Evolutionary conservation across 371 early-diverging fungal genomes (phyloP).

Genomic region (Rhizopus microsporus): DNA sequence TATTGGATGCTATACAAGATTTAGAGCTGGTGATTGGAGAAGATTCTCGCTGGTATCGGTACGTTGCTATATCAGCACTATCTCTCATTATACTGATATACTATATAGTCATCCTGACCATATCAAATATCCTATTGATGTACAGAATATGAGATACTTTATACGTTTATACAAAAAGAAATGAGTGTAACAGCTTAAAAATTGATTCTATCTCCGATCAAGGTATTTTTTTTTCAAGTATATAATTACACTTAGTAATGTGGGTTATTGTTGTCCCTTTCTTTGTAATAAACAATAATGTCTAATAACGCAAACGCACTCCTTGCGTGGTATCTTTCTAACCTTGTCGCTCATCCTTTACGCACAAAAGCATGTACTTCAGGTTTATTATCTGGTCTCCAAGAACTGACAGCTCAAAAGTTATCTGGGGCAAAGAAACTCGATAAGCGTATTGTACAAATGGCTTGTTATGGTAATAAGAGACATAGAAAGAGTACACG

Average conservation of each 20-base stretch:
- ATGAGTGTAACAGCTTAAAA: slow-evolving; percentile 13
- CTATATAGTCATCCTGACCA: slow-evolving; percentile 53
- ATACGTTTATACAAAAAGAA: slow-evolving; percentile 74
- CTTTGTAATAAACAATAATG: neutral
- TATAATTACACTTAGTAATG: no score
- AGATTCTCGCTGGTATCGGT: slow-evolving; percentile 87
- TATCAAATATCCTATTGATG: slow-evolving; percentile 73
- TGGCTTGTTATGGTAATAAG: slow-evolving; percentile 75
- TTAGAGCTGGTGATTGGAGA: slow-evolving; percentile 67
- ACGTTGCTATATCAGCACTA: slow-evolving; percentile 10
- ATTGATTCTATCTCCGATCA: neutral
- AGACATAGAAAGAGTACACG: neutral
- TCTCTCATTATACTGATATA: neutral
- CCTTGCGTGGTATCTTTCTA: slow-evolving; percentile 63
- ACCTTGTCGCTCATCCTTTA: slow-evolving; percentile 68
- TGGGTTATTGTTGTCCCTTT: neutral
- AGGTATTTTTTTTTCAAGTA: neutral
- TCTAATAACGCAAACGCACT: slow-evolving; percentile 28
- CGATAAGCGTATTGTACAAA: slow-evolving; percentile 73
- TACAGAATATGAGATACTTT: slow-evolving; percentile 92
- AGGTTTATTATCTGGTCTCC: slow-evolving; percentile 71
- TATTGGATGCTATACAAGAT: slow-evolving; percentile 81
- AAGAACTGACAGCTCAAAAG: slow-evolving; percentile 77
- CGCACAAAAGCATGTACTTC: slow-evolving; percentile 82
- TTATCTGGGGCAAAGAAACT: slow-evolving; percentile 63